Conservation (phyloP, 768 basidiomycete species). For the Naganishia vishniacii region DNA sequence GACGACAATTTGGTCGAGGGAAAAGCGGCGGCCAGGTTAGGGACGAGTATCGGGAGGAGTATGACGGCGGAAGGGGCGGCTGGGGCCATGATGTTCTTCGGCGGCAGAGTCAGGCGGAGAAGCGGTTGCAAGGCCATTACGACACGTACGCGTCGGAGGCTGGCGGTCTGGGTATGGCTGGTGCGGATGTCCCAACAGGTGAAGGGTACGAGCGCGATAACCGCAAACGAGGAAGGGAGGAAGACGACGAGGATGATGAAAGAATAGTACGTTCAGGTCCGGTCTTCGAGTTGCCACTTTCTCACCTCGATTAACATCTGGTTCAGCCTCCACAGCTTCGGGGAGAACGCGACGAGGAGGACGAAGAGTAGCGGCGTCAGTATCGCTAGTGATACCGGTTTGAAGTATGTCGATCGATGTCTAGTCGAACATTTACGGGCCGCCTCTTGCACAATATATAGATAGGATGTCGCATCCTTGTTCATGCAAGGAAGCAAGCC, state of each 20-base stretch:
- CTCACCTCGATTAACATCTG: background rate
- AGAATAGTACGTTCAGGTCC: constrained; percentile 33
- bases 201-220: constrained; percentile 33
- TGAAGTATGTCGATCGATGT: no score
- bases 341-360: constrained; percentile 38
- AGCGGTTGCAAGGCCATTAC: constrained; percentile 19
- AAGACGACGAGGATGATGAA: constrained; percentile 37
- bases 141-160: background rate
- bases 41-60: constrained; percentile 95
- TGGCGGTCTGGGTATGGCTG: constrained; percentile 45
- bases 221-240: constrained; percentile 38
- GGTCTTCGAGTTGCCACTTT: background rate
- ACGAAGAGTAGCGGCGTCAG: background rate
- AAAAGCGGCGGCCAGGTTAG: constrained; percentile 93
- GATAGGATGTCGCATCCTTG: no score
- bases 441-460: no score
- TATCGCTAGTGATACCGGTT: no score
- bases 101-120: constrained; percentile 4
- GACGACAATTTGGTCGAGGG: constrained; percentile 92
- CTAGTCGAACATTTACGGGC: no score
- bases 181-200: constrained; percentile 41
- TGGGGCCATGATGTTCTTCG: constrained; percentile 59
- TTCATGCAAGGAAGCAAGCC: no score
- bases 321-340: constrained; percentile 27
- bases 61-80: constrained; percentile 82